Percentiles rank a stretch among this genome's conserved stretches.
These are phyloP conservation scores for Talaromyces wortmannii DNA, from an alignment of 495 filamentous ascomycete species.

Conservation along the genomic window DNA sequence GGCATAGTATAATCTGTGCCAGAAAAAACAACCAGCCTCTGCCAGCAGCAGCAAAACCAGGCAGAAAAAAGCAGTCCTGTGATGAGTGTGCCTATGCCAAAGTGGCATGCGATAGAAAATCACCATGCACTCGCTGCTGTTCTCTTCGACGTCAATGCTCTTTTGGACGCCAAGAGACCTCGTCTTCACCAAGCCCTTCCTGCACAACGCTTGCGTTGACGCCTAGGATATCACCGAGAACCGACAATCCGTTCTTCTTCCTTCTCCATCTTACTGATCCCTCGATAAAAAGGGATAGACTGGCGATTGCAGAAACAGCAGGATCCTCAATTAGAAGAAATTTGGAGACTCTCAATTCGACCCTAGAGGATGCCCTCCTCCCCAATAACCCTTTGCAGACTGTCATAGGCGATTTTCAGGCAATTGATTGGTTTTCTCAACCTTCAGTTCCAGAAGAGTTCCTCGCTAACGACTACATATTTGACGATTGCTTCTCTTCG, in stretches of 20 bases:
- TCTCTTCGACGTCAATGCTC: constrained; percentile 18
- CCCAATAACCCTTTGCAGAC: constrained; percentile 12
- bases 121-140: constrained; percentile 22
- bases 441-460: constrained; percentile 10
- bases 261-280: constrained; percentile 27
- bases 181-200: constrained; percentile 4
- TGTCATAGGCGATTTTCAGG: constrained; percentile 8
- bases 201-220: constrained; percentile 52
- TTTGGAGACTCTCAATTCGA: constrained; percentile 22
- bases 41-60: constrained; percentile 21
- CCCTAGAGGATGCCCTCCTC: constrained; percentile 23
- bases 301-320: constrained; percentile 30
- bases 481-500: constrained; percentile 16
- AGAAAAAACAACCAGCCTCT: constrained; percentile 25
- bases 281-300: constrained; percentile 20
- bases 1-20: constrained; percentile 28
- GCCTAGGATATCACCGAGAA: constrained; percentile 39
- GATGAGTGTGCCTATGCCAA: constrained; percentile 24
- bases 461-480: constrained; percentile 10
- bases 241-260: constrained; percentile 20
- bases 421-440: constrained; percentile 10
- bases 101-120: constrained; percentile 20
- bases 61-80: constrained; percentile 28
- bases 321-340: constrained; percentile 25
- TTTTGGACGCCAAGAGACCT: constrained; percentile 7